These are phyloP conservation scores for Colletotrichum simmondsii DNA, from an alignment of 2,329 filamentous ascomycete species.

Conservation along the genomic window DNA sequence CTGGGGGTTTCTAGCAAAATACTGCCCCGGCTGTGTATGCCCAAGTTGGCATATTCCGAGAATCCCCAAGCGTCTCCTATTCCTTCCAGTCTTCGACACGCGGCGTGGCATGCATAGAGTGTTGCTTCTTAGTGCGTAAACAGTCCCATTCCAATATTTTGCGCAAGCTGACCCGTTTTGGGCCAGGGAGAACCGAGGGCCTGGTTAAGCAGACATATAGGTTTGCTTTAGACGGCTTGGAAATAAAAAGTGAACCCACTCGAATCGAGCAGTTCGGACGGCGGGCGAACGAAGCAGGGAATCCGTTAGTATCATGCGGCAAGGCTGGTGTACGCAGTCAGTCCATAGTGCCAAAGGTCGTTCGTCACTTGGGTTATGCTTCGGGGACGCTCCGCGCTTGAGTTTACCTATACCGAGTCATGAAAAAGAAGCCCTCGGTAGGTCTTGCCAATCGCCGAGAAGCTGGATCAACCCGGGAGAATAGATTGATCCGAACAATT, in stretches of 20 bases:
- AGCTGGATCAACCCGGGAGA: slow-evolving; percentile 17
- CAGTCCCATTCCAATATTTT: background rate
- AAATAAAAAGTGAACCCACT: background rate
- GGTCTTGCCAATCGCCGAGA: slow-evolving; percentile 14
- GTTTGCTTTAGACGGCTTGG: background rate
- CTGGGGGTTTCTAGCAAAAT: background rate
- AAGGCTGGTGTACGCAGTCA: background rate
- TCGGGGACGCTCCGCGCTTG: background rate
- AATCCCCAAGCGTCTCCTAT: background rate
- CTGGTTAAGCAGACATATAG: background rate
- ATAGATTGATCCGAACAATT: slow-evolving; percentile 4
- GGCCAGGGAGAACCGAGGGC: background rate
- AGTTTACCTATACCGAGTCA: slow-evolving; percentile 10
- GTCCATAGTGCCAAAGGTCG: background rate
- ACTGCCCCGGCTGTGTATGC: background rate
- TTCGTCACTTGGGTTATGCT: background rate
- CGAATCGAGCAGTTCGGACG: background rate
- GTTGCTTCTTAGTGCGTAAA: background rate
- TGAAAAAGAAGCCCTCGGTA: background rate
- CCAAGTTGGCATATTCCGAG: background rate
- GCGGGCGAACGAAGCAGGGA: background rate
- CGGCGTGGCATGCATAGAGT: background rate
- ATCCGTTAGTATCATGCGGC: slow-evolving; percentile 16
- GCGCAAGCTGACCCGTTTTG: background rate
- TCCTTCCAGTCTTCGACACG: background rate